Evolutionary conservation across 208 protist genomes (phyloP).

Genomic region (Trypanosoma brucei): DNA sequence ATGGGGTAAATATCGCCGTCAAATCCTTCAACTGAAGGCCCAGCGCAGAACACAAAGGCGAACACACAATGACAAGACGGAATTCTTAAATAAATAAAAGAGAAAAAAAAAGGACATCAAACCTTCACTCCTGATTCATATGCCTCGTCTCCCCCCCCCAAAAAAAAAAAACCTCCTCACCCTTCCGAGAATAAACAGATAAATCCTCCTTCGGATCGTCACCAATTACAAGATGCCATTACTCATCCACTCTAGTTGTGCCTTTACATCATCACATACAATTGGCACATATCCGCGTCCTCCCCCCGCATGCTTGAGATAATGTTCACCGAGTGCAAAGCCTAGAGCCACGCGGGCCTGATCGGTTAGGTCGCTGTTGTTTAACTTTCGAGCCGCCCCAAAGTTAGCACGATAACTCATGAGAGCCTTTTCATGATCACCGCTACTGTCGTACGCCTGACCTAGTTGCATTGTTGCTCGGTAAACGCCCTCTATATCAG

Average conservation of each 20-base stretch:
- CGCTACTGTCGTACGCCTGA: conserved; percentile 51
- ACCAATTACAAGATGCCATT: conserved; percentile 49
- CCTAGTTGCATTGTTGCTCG: conserved; percentile 80
- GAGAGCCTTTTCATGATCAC: conserved; percentile 54
- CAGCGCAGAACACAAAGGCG: too few species aligned
- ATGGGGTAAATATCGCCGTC: too few species aligned
- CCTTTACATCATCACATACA: conserved; percentile 69
- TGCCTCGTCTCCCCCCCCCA: background rate
- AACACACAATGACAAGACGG: too few species aligned
- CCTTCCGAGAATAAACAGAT: background rate
- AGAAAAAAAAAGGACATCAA: too few species aligned
- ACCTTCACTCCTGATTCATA: too few species aligned
- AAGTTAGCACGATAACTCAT: conserved; percentile 77
- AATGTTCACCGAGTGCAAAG: conserved; percentile 75
- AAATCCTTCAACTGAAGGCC: too few species aligned
- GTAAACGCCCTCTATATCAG: conserved; percentile 59
- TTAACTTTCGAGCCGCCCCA: conserved; percentile 45
- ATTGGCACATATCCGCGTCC: conserved; percentile 75
- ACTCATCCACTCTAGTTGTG: conserved; percentile 86
- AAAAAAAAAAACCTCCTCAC: conserved; percentile 1
- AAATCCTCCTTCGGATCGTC: background rate
- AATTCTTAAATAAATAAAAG: too few species aligned
- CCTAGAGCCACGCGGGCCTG: conserved; percentile 76
- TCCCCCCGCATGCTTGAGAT: conserved; percentile 61
- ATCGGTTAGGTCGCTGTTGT: conserved; percentile 66